A percentile compares a stretch with the other conserved stretches of the same genome.
phyloP scores from a whole-genome alignment of 805 yeast genomes.

The Candida boidinii region DNA sequence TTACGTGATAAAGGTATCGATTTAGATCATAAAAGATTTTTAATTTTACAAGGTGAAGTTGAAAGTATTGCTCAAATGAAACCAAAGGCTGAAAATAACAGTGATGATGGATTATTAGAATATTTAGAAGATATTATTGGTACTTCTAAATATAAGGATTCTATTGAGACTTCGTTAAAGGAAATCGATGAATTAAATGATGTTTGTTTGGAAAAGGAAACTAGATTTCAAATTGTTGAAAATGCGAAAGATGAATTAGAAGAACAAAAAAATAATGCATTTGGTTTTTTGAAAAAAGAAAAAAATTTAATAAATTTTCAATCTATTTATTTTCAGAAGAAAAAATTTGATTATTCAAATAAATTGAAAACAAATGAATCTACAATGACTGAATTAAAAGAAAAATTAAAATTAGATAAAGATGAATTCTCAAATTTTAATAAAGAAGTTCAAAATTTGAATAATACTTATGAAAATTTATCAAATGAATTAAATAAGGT shows the following conservation, averaged over 20 bases:
- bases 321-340: conserved; percentile 49
- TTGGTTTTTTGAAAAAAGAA: conserved; percentile 56
- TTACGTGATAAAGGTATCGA: conserved; percentile 83
- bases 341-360: conserved; percentile 30
- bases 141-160: conserved; percentile 71
- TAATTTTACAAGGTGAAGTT: conserved; percentile 96
- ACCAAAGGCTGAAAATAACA: conserved; percentile 87
- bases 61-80: conserved; percentile 98
- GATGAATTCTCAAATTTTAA: conserved; percentile 31
- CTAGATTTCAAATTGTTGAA: conserved; percentile 70
- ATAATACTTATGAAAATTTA: conserved; percentile 19
- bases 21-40: conserved; percentile 86
- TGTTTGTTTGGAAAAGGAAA: conserved; percentile 71
- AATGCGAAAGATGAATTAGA: conserved; percentile 61
- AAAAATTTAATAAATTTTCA: conserved; percentile 46
- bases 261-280: conserved; percentile 55
- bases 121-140: conserved; percentile 96
- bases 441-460: conserved; percentile 25
- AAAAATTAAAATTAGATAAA: conserved; percentile 34
- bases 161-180: conserved; percentile 56
- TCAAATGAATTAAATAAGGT: conserved; percentile 14
- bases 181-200: conserved; percentile 73
- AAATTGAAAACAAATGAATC: conserved; percentile 30
- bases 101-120: conserved; percentile 90
- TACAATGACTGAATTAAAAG: conserved; percentile 30